A percentile compares a stretch with the other conserved stretches of the same genome.
Evolutionary conservation across 1,139 yeast species (phyloP).

Genomic region (Saccharomyces hybrid): DNA sequence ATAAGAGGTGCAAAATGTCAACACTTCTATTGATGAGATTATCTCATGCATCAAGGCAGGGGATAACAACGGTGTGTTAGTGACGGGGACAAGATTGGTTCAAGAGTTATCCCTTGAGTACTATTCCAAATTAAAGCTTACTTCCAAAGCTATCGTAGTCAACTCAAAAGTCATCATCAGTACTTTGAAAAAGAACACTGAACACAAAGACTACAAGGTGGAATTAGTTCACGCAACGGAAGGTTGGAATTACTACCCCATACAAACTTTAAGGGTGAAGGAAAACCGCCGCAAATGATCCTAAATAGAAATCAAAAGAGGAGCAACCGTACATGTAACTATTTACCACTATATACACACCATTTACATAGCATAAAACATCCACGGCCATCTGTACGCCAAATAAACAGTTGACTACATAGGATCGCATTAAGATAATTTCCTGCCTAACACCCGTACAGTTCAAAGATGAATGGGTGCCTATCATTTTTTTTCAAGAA

Average conservation of each 20-base stretch:
- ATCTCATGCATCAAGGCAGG: constrained; percentile 17
- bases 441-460: neutral
- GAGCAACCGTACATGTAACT: neutral
- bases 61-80: constrained; percentile 14
- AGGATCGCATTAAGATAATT: neutral
- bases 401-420: neutral
- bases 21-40: constrained; percentile 15
- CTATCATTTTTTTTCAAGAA: neutral
- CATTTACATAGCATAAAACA: neutral
- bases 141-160: constrained; percentile 11
- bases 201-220: neutral
- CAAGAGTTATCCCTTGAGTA: constrained; percentile 26
- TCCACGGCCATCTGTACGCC: neutral
- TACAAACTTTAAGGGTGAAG: neutral
- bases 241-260: neutral
- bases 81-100: constrained; percentile 26
- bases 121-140: constrained; percentile 19
- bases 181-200: constrained; percentile 2
- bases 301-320: neutral
- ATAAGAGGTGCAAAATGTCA: constrained; percentile 15
- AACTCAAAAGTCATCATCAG: constrained; percentile 10
- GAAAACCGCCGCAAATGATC: neutral
- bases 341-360: neutral
- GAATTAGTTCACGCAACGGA: neutral
- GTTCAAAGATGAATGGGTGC: neutral